A percentile compares a stretch with the other conserved stretches of the same genome.
Conservation (phyloP, 805 yeast genomes). For the Metschnikowia reukaufii region DNA sequence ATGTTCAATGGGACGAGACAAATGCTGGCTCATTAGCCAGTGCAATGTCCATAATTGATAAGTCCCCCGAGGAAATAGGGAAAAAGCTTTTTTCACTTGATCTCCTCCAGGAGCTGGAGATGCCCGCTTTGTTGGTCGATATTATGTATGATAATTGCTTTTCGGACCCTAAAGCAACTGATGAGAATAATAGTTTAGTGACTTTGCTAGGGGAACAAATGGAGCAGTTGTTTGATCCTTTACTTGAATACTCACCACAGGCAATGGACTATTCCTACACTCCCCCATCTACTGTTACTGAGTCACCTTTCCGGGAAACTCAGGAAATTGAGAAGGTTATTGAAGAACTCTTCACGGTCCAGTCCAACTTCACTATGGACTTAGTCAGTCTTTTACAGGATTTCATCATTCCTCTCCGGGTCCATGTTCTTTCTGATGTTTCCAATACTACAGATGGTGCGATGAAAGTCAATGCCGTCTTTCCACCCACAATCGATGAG, state of each 20-base stretch:
- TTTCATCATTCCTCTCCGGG: conserved; percentile 75
- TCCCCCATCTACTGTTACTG: conserved; percentile 46
- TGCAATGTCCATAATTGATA: conserved; percentile 53
- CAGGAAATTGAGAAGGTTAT: conserved; percentile 29
- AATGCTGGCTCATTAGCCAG: conserved; percentile 81
- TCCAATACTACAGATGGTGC: conserved; percentile 53
- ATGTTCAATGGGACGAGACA: conserved; percentile 65
- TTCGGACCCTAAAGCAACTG: conserved; percentile 42
- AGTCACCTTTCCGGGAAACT: neutral
- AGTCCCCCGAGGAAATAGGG: conserved; percentile 61
- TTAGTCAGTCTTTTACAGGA: conserved; percentile 76
- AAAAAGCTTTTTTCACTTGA: conserved; percentile 56
- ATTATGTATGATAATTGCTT: conserved; percentile 57
- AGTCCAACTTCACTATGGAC: conserved; percentile 69
- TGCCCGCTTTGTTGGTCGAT: conserved; percentile 63
- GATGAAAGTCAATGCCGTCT: conserved; percentile 67
- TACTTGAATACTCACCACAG: conserved; percentile 90
- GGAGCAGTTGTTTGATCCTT: conserved; percentile 86
- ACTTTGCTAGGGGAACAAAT: conserved; percentile 78
- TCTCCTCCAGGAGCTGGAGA: conserved; percentile 47
- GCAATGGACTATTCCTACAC: conserved; percentile 68
- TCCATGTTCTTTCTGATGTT: conserved; percentile 52
- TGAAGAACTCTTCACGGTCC: conserved; percentile 66
- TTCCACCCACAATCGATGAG: conserved; percentile 96
- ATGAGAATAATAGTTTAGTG: conserved; percentile 72